Conservation (phyloP, 23 red algal genomes). For the Agarophyton chilense region DNA sequence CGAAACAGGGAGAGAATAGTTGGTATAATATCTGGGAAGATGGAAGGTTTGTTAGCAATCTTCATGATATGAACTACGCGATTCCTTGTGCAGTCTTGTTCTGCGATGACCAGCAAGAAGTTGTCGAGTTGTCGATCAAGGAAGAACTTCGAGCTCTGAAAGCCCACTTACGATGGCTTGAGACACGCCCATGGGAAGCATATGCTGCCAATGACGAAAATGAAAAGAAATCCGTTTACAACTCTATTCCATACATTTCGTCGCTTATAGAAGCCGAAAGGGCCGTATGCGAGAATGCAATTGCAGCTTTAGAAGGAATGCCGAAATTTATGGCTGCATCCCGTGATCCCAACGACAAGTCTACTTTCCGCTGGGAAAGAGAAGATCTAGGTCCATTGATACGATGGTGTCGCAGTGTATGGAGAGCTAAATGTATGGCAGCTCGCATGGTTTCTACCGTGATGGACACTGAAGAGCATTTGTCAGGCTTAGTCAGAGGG, state of each 20-base stretch:
- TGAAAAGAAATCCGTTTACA: conserved; percentile 17
- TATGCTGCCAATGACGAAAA: neutral
- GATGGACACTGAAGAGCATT: conserved; percentile 21
- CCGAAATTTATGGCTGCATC: conserved; percentile 13
- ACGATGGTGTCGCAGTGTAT: conserved; percentile 53
- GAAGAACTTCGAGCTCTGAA: conserved; percentile 64
- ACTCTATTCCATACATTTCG: conserved; percentile 42
- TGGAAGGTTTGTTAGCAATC: conserved; percentile 28
- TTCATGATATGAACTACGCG: conserved; percentile 31
- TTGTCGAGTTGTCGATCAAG: conserved; percentile 9
- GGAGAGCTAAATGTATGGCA: conserved; percentile 62
- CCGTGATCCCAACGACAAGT: conserved; percentile 34
- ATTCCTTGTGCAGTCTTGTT: conserved; percentile 33
- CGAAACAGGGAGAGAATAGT: neutral
- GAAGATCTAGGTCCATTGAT: conserved; percentile 38
- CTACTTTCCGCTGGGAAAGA: conserved; percentile 19
- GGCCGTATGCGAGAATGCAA: conserved; percentile 40
- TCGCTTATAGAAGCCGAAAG: conserved; percentile 36
- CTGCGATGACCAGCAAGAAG: conserved; percentile 34
- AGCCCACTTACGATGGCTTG: conserved; percentile 65
- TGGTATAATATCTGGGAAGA: conserved; percentile 48
- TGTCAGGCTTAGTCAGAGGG: neutral
- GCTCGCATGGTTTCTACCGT: conserved; percentile 61
- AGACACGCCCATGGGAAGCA: conserved; percentile 62
- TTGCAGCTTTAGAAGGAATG: conserved; percentile 48